Conservation (phyloP, 495 filamentous ascomycete genomes). For the Tuber calosporum region DNA sequence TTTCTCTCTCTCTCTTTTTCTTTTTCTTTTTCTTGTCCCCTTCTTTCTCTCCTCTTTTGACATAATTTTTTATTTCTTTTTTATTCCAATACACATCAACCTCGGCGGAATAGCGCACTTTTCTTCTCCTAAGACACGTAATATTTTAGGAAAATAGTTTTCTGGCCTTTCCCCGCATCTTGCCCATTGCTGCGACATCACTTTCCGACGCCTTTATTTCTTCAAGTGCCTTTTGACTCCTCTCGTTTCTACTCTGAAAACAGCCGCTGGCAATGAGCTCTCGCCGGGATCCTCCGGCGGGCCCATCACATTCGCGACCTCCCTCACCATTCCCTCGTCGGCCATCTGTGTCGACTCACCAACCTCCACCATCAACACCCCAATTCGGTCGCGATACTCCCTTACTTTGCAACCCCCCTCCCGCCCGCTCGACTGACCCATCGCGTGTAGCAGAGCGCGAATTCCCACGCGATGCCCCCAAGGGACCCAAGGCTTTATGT, state of each 20-base stretch:
- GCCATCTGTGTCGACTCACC: conserved; percentile 41
- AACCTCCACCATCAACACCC: conserved; percentile 39
- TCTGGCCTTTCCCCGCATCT: not conserved
- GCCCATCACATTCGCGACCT: conserved; percentile 24
- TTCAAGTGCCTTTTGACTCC: not conserved
- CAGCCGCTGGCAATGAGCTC: conserved; percentile 16
- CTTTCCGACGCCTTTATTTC: not conserved
- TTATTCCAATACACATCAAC: not conserved
- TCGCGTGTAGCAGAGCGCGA: conserved; percentile 15
- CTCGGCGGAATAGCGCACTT: not conserved
- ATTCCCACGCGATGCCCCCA: conserved; percentile 40
- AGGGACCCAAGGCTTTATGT: conserved; percentile 38
- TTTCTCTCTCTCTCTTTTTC: not conserved
- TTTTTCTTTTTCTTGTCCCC: not conserved
- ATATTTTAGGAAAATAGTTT: not conserved
- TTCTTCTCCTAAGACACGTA: not conserved
- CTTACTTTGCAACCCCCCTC: conserved; percentile 26
- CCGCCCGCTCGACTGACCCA: conserved; percentile 21
- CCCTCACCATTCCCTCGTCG: conserved; percentile 33
- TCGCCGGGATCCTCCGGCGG: conserved; percentile 37
- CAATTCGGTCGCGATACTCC: conserved; percentile 35
- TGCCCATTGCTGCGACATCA: not conserved
- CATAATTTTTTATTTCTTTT: not conserved
- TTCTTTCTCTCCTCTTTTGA: not conserved
- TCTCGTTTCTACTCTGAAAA: not conserved